Base-by-base conservation (phyloP, 2,329 filamentous ascomycete genomes). In the Penicillium sp. region DNA sequence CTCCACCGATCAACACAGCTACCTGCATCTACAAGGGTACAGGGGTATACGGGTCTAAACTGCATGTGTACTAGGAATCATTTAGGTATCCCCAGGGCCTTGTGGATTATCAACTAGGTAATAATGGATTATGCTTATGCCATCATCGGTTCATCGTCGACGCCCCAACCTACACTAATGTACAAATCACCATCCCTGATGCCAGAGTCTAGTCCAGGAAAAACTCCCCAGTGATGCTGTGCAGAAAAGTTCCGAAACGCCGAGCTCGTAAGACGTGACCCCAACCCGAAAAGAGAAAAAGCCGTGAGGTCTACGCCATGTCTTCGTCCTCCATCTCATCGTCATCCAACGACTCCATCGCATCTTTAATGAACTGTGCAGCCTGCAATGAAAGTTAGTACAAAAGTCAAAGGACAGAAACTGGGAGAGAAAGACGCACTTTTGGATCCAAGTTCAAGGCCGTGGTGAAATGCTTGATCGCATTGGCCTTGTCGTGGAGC, bases 391-490 rank as follows among this genome's bases (percentile, higher is more conserved):
- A 28, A 27, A 32, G 46, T 59, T 54, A 50, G 41, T 11, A 28
- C 46, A 10, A 18, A 16, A 28, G 23, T 8, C 14, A 10, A 27
- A n/a, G 32, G 40, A 55, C 49, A 5, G 9, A 18, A 34, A 9
- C 9, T 9, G 57, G 38, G 37, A 47, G 18, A 7, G 20, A 31
- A 18, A 20, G 37, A 39, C 77, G 65, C 75, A 94, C 91, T 84
- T 97, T 97, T 24, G 91, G 93, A 74, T 98, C 93, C 62, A 98
- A 74, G 69, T 95, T 95, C 63, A 97, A 74, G 14, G 93, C 93
- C 67, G 90, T 91, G 6, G 93, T 98, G 66, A 95, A 95, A 68
- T 96, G 89, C 49, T 86, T 84, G 49, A 98, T 87, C n/a, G 93
- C 90, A 59, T 83, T 78, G 51, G 83, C 82, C 59, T 78, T 78